A percentile compares a stretch with the other conserved stretches of the same genome.
These are phyloP conservation scores for Coemansia sp. DNA, from an alignment of 192 early-diverging fungal genomes.

Conservation along the genomic window DNA sequence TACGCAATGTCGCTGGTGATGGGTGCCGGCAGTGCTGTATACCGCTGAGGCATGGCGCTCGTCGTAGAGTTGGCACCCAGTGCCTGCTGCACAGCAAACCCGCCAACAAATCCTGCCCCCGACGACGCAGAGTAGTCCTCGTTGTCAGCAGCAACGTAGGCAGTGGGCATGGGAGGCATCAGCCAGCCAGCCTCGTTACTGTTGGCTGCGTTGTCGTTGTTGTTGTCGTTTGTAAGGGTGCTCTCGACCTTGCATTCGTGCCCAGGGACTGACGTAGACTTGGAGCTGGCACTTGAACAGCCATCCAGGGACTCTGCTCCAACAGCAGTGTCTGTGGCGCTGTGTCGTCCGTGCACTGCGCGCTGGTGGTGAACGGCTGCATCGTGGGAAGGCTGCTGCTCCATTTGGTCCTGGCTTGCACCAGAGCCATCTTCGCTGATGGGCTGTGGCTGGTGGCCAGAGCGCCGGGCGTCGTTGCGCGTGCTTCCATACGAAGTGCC, in stretches of 20 bases:
- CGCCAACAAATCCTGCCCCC: constrained; percentile 20
- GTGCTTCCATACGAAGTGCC: constrained; percentile 43
- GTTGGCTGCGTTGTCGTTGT: constrained; percentile 12
- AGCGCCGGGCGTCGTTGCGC: constrained; percentile 32
- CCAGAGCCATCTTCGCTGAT: constrained; percentile 2
- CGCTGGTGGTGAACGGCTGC: constrained; percentile 8
- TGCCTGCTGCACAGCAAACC: constrained; percentile 7
- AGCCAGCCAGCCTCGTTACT: constrained; percentile 35
- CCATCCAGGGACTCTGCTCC: constrained; percentile 37
- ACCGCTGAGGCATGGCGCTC: constrained; percentile 5
- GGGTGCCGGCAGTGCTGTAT: neutral
- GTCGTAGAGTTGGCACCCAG: constrained; percentile 1
- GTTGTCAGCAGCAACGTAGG: neutral
- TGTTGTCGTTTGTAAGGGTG: constrained; percentile 12
- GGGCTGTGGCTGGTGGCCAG: constrained; percentile 10
- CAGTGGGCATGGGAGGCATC: constrained; percentile 13
- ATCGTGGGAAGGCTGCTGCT: neutral
- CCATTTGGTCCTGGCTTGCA: constrained; percentile 6
- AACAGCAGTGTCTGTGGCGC: constrained; percentile 38
- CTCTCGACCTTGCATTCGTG: constrained; percentile 9
- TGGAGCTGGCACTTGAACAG: constrained; percentile 25
- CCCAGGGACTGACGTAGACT: constrained; percentile 17
- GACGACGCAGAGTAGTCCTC: constrained; percentile 28
- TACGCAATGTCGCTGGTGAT: constrained; percentile 29
- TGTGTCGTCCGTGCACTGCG: constrained; percentile 12